Evolutionary conservation across 345 rosid genomes (phyloP), one percentile per base, ranked within the genome.

Genomic region (Citrus trifoliata): DNA sequence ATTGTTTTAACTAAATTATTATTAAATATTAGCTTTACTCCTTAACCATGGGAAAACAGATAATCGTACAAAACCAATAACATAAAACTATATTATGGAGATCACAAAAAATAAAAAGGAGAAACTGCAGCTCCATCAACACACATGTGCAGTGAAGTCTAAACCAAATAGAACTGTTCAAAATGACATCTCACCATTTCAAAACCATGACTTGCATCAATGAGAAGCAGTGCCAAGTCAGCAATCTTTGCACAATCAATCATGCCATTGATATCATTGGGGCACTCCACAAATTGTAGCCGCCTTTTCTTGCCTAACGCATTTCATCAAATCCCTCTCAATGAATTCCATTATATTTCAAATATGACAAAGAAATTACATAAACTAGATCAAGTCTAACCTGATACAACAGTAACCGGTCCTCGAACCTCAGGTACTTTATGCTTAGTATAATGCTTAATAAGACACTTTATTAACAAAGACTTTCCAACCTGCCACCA

Each of bases 241-340:
- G 98, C 97, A 84, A 83, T 83, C 86, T 95, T 93, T n/a, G 98
- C 97, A 81, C 93, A 90, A 82, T 94, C 98, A 56, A 95, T 84
- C 99, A 95, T 95, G 75, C 95, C 97, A 85, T 94, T 95, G 80
- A 95, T 89, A 80, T 95, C 97, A 88, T 91, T 93, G 21, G 97
- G 98, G 76, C 99, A 95, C 84, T 95, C 98, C 80, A 95, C 98
- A 86, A 95, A 90, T 61, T 94, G 97, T 76, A 92, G 82, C 71
- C 98, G 85, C 82, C 85, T 80, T 74, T 86, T 86, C 85, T 95
- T 95, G 60, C 93, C 99, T 95, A 81, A 25, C 1, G 64, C 33
- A 78, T 75, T 70, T 33, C 56, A 83, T 71, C 65, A 86, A 73
- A 30, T 75, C 65, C 13, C 42, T 48, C 76, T 84, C 32, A 83